These are phyloP conservation scores for Rosa chinensis DNA, from an alignment of 306 rosid genomes.

Conservation along the genomic window DNA sequence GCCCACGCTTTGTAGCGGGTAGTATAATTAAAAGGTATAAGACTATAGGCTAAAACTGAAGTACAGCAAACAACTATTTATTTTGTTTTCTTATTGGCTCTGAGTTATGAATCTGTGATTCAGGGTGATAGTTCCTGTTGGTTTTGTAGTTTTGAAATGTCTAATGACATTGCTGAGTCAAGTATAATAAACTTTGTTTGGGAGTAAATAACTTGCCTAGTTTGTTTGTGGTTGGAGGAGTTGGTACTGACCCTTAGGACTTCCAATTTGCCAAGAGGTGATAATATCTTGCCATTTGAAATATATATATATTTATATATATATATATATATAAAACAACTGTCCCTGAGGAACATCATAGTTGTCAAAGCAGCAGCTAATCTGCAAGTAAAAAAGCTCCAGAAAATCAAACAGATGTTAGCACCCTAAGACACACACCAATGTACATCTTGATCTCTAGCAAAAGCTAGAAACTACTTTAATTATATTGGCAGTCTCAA, in stretches of 20 bases:
- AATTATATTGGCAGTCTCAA: not conserved
- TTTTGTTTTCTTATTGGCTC: not conserved
- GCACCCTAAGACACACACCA: not conserved
- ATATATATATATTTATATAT: no score
- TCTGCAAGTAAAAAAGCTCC: constrained; percentile 1
- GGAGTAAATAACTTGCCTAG: not conserved
- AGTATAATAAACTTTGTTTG: not conserved
- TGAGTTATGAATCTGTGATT: not conserved
- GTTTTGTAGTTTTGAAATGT: not conserved
- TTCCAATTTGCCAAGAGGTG: constrained; percentile 1
- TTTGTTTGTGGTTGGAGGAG: not conserved
- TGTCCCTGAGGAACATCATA: not conserved
- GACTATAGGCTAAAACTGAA: no score
- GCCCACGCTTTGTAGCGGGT: no score
- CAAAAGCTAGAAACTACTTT: not conserved
- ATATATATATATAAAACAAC: no score
- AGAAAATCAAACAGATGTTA: not conserved
- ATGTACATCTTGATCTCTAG: not conserved
- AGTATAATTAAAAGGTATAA: no score
- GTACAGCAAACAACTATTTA: not conserved
- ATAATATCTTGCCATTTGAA: not conserved
- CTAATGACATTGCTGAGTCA: not conserved
- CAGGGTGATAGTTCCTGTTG: not conserved
- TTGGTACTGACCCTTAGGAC: not conserved
- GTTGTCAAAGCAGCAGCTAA: constrained; percentile 3